Evolutionary conservation across 202 grass and related monocot genomes (phyloP).

Genomic region (Dendrocalamus latiflorus): DNA sequence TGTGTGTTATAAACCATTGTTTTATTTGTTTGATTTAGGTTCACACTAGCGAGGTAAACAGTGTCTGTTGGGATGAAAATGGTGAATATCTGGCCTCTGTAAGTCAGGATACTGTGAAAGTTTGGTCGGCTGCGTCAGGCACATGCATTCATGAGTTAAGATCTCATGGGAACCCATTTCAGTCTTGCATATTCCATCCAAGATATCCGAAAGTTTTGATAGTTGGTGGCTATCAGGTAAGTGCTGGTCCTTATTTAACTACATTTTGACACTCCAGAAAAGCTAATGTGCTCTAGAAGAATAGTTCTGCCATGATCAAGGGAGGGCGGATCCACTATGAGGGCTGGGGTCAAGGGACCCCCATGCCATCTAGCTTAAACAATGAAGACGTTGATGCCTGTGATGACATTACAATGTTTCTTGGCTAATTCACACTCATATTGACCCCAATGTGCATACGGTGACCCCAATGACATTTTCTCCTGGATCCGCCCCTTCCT

Average conservation of each 20-base stretch:
- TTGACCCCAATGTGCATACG: too few relatives aligned
- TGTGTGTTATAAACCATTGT: background rate
- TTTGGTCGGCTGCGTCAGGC: slow-evolving; percentile 64
- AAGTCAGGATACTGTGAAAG: slow-evolving; percentile 79
- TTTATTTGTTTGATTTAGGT: slow-evolving; percentile 43
- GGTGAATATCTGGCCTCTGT: slow-evolving; percentile 76
- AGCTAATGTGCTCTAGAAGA: background rate
- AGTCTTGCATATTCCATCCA: slow-evolving; percentile 90
- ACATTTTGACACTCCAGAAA: background rate
- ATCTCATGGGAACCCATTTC: slow-evolving; percentile 78
- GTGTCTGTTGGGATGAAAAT: slow-evolving; percentile 83
- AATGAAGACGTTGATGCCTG: too few relatives aligned
- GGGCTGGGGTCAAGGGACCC: too few relatives aligned
- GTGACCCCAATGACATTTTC: too few relatives aligned
- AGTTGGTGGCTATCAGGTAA: slow-evolving; percentile 92
- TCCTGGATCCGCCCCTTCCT: too few relatives aligned
- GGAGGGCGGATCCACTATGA: too few relatives aligned
- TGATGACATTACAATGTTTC: too few relatives aligned
- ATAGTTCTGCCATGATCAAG: background rate
- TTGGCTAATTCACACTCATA: too few relatives aligned
- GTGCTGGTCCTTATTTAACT: background rate
- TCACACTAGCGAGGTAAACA: slow-evolving; percentile 63
- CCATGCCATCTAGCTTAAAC: too few relatives aligned
- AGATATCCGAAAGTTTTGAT: slow-evolving; percentile 70
- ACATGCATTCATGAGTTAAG: slow-evolving; percentile 59